phyloP scores from a whole-genome alignment of 352 stramenopile species.

The Phytopythium chamaehyphon region DNA sequence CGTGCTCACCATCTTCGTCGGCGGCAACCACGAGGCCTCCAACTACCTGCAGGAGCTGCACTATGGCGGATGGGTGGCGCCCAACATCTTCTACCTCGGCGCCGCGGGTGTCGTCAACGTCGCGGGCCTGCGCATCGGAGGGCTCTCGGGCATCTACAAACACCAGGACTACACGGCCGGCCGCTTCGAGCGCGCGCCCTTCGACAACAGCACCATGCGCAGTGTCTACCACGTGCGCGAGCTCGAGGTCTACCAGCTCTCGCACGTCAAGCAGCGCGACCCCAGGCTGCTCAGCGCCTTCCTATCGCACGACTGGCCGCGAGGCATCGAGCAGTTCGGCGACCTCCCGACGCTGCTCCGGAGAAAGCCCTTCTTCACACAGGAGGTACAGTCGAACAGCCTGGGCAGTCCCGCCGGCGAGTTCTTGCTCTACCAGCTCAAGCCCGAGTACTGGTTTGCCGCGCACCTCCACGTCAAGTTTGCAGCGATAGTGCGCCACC shows the following conservation, averaged over 20 bases:
- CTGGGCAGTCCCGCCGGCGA: slow-evolving; percentile 93
- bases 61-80: slow-evolving; percentile 98
- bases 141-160: slow-evolving; percentile 98
- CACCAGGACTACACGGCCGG: slow-evolving; percentile 86
- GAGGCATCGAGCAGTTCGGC: slow-evolving; percentile 95
- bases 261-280: slow-evolving; percentile 75
- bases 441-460: slow-evolving; percentile 96
- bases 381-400: slow-evolving; percentile 91
- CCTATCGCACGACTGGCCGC: slow-evolving; percentile 98
- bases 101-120: slow-evolving; percentile 91
- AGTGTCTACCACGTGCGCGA: slow-evolving; percentile 94
- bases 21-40: slow-evolving; percentile 98
- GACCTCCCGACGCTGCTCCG: slow-evolving; percentile 87
- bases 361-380: slow-evolving; percentile 93
- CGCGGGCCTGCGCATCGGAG: slow-evolving; percentile 93
- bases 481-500: slow-evolving; percentile 91
- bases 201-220: slow-evolving; percentile 77
- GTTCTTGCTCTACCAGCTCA: slow-evolving; percentile 90
- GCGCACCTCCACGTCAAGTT: slow-evolving; percentile 99
- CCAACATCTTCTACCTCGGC: slow-evolving; percentile 99
- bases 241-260: slow-evolving; percentile 91
- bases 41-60: slow-evolving; percentile 96
- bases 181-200: slow-evolving; percentile 85
- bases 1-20: slow-evolving; percentile 96
- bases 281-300: slow-evolving; percentile 85